Evolutionary conservation across 495 filamentous ascomycete genomes (phyloP).

Genomic region (Filosporella fistucella): DNA sequence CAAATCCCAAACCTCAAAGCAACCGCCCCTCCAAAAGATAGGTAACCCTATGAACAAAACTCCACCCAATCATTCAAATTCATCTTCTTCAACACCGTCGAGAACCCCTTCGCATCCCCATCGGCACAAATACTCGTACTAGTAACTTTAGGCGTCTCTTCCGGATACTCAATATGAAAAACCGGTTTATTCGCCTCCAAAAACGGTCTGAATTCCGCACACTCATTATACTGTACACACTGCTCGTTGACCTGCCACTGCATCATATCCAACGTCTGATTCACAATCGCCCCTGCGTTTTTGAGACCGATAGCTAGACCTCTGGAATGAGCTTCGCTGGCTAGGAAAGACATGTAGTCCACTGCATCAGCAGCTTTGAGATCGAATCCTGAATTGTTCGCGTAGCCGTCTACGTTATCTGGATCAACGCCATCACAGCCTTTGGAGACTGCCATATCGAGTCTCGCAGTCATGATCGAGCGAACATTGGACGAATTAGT

Average conservation of each 20-base stretch:
- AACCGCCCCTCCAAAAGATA: not conserved
- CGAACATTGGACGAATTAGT: constrained; percentile 50
- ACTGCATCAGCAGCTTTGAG: constrained; percentile 51
- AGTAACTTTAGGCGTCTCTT: constrained; percentile 20
- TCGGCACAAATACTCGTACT: constrained; percentile 25
- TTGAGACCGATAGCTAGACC: constrained; percentile 57
- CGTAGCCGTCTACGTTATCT: constrained; percentile 68
- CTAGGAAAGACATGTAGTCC: constrained; percentile 56
- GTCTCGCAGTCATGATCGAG: constrained; percentile 52
- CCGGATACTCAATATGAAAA: constrained; percentile 70
- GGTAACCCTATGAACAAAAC: not conserved
- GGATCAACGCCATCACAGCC: constrained; percentile 70
- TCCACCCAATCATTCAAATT: constrained; percentile 52
- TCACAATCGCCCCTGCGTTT: constrained; percentile 58
- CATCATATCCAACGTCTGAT: constrained; percentile 47
- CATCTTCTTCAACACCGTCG: constrained; percentile 62
- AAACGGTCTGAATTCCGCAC: constrained; percentile 51
- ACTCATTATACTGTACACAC: constrained; percentile 58
- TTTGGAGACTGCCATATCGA: constrained; percentile 51
- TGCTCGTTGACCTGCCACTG: constrained; percentile 73
- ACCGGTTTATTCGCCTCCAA: constrained; percentile 58
- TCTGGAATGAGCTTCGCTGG: constrained; percentile 40
- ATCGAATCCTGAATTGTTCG: constrained; percentile 50
- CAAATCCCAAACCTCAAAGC: not conserved
- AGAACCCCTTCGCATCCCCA: constrained; percentile 42